Percentiles rank a stretch among this genome's conserved stretches.
Evolutionary conservation across 2,329 filamentous ascomycete genomes (phyloP).

Genomic region (Scolecobasidium constrictum): DNA sequence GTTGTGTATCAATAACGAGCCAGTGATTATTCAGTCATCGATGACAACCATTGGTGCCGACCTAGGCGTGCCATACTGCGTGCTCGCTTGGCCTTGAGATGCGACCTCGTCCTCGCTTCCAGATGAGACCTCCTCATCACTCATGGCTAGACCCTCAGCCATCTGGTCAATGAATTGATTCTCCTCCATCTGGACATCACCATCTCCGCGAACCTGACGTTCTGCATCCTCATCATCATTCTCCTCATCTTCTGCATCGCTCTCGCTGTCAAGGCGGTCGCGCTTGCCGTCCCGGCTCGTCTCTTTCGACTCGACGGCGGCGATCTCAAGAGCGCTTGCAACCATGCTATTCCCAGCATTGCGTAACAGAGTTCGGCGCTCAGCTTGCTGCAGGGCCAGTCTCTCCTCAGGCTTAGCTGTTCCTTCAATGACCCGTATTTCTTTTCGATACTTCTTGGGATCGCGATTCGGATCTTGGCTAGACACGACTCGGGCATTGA

Average conservation of each 20-base stretch:
- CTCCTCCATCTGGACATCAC: slow-evolving; percentile 1
- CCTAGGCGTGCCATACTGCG: too few species aligned
- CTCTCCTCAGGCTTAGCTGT: slow-evolving; percentile 12
- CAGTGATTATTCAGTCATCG: too few species aligned
- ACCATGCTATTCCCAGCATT: slow-evolving; percentile 8
- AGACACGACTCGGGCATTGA: slow-evolving; percentile 43
- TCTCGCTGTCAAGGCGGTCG: neutral
- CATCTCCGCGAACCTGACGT: neutral
- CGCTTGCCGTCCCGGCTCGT: slow-evolving; percentile 2
- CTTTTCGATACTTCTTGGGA: slow-evolving; percentile 34
- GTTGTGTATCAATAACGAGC: too few species aligned
- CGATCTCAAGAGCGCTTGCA: slow-evolving; percentile 1
- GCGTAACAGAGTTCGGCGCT: neutral
- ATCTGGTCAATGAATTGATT: slow-evolving; percentile 1
- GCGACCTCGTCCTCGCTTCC: slow-evolving; percentile 1
- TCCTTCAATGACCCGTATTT: slow-evolving; percentile 34
- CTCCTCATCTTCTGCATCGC: neutral
- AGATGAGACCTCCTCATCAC: slow-evolving; percentile 3
- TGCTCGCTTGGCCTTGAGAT: too few species aligned
- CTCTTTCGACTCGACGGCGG: slow-evolving; percentile 1
- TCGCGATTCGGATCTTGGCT: slow-evolving; percentile 34
- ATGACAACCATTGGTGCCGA: too few species aligned
- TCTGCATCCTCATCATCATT: slow-evolving; percentile 2
- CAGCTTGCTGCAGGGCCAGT: slow-evolving; percentile 5
- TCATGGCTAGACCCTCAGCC: neutral